Conservation (phyloP, 176 grass and related monocot genomes). For the Secale cereale region DNA sequence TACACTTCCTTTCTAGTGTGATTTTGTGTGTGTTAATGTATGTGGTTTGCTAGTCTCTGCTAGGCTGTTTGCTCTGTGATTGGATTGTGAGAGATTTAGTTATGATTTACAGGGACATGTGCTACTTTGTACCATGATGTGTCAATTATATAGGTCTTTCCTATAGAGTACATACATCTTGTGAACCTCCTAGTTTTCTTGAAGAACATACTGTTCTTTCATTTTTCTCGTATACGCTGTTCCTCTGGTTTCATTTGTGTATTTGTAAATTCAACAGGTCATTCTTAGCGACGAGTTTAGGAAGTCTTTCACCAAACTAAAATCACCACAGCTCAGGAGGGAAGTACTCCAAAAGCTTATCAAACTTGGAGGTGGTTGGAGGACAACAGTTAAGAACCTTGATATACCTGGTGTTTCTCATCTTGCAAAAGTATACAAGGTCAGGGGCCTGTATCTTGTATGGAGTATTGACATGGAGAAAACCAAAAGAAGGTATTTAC, state of each 20-base stretch:
- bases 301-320: conserved; percentile 59
- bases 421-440: conserved; percentile 47
- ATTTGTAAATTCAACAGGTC: conserved; percentile 38
- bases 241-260: too few relatives aligned
- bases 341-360: conserved; percentile 55
- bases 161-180: background rate
- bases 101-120: background rate
- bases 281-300: conserved; percentile 69
- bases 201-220: background rate
- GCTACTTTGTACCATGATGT: background rate
- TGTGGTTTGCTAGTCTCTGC: background rate
- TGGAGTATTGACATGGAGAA: conserved; percentile 72
- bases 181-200: background rate
- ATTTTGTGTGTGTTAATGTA: background rate
- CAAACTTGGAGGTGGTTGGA: conserved; percentile 61
- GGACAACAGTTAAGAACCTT: conserved; percentile 30
- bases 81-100: background rate
- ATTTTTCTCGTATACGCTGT: too few relatives aligned
- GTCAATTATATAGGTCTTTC: too few relatives aligned
- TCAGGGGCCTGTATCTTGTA: conserved; percentile 53
- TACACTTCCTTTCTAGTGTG: background rate
- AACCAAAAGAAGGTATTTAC: conserved; percentile 34
- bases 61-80: background rate
- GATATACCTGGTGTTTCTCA: conserved; percentile 19
- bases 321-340: conserved; percentile 35